Evolutionary conservation across 1,139 yeast genomes (phyloP).

Genomic region (Meyerozyma sp.): DNA sequence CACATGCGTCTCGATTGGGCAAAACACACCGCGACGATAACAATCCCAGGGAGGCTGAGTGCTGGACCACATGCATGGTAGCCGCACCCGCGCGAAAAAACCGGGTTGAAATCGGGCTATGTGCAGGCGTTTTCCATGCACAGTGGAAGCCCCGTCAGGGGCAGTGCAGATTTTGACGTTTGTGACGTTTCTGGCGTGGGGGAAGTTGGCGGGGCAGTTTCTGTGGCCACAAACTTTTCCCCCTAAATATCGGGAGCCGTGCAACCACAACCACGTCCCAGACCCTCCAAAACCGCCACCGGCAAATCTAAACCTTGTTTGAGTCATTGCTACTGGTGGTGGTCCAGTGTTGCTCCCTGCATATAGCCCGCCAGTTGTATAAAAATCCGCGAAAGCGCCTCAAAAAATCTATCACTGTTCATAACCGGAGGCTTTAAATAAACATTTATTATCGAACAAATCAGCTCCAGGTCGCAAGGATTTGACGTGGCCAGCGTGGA

Average conservation of each 20-base stretch:
- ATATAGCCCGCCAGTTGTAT: background rate
- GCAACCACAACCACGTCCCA: no score
- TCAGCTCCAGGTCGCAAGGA: no score
- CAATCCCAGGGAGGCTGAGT: background rate
- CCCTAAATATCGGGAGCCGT: background rate
- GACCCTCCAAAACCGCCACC: background rate
- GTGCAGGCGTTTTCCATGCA: background rate
- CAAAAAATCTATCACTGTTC: background rate
- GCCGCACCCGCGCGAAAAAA: background rate
- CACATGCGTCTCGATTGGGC: no score
- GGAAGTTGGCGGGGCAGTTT: background rate
- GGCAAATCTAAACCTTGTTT: background rate
- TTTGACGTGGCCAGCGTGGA: no score
- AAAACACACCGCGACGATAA: no score
- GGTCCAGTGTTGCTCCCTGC: background rate
- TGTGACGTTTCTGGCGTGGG: background rate
- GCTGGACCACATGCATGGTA: background rate
- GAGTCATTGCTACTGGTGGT: background rate
- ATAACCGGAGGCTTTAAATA: background rate
- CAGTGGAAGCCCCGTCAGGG: slow-evolving; percentile 1
- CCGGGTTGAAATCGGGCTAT: no score
- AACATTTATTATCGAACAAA: no score
- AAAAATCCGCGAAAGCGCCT: background rate
- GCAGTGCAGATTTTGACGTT: slow-evolving; percentile 1
- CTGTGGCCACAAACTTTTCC: background rate